These are phyloP conservation scores for Scutellaria minor DNA, from an alignment of 257 asterid genomes.

Conservation along the genomic window DNA sequence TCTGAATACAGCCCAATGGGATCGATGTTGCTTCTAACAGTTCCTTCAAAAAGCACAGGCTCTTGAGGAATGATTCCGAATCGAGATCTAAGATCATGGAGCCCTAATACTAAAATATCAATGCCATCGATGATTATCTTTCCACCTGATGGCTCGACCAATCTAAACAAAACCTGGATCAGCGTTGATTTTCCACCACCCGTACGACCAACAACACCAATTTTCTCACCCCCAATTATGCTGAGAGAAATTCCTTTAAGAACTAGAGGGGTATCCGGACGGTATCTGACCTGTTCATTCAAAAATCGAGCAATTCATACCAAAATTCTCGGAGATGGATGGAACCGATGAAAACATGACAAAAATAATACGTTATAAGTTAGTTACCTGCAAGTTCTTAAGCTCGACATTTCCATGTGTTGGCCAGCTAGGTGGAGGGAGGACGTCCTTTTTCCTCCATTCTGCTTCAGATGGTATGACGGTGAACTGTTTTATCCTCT, in stretches of 20 bases:
- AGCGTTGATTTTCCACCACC: slow-evolving; percentile 98
- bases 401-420: slow-evolving; percentile 71
- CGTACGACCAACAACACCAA: slow-evolving; percentile 95
- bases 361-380: neutral
- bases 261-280: slow-evolving; percentile 85
- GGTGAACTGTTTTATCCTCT: slow-evolving; percentile 90
- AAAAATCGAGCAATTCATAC: slow-evolving; percentile 15
- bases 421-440: slow-evolving; percentile 87
- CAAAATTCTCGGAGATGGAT: neutral
- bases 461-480: slow-evolving; percentile 84
- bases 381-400: slow-evolving; percentile 58
- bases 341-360: neutral
- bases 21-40: slow-evolving; percentile 93
- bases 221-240: slow-evolving; percentile 90
- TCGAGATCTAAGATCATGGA: slow-evolving; percentile 94
- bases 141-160: slow-evolving; percentile 96
- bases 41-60: slow-evolving; percentile 97
- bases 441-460: slow-evolving; percentile 65
- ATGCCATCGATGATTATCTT: slow-evolving; percentile 73
- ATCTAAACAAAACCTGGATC: slow-evolving; percentile 86
- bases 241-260: slow-evolving; percentile 77
- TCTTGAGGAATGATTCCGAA: slow-evolving; percentile 99
- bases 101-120: slow-evolving; percentile 75
- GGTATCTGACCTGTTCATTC: slow-evolving; percentile 75
- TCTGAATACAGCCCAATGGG: slow-evolving; percentile 84